phyloP scores from a whole-genome alignment of 345 rosid genomes.

The Laguncularia racemosa region DNA sequence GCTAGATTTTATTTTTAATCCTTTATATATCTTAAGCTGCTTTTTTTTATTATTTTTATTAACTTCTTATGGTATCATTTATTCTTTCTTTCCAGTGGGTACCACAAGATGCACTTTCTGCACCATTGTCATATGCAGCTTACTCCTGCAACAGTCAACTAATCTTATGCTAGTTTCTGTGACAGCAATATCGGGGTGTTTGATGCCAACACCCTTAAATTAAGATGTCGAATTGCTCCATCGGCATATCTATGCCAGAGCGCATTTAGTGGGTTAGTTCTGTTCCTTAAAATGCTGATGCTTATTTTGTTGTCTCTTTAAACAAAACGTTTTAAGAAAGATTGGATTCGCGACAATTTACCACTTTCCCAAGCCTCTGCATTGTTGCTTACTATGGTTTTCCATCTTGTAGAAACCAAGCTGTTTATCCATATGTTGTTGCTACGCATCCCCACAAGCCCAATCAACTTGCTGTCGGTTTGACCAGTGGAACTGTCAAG shows the following conservation, averaged over 20 bases:
- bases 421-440: slow-evolving; percentile 54
- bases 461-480: slow-evolving; percentile 69
- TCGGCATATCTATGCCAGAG: slow-evolving; percentile 50
- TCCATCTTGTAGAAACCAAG: slow-evolving; percentile 41
- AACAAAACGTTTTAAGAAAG: neutral
- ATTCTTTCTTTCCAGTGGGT: slow-evolving; percentile 51
- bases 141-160: slow-evolving; percentile 81
- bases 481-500: slow-evolving; percentile 61
- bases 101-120: slow-evolving; percentile 60
- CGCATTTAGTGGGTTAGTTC: slow-evolving; percentile 40
- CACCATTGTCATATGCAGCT: slow-evolving; percentile 64
- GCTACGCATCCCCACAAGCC: slow-evolving; percentile 73
- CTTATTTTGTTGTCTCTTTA: neutral
- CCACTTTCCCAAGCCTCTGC: too few species aligned
- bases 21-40: neutral
- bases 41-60: too few species aligned
- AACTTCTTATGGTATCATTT: neutral
- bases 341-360: neutral
- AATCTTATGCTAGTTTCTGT: slow-evolving; percentile 53
- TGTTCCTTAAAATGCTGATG: neutral
- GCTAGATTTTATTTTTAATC: neutral
- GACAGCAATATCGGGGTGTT: slow-evolving; percentile 77
- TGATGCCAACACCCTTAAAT: slow-evolving; percentile 57
- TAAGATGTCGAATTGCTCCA: slow-evolving; percentile 69
- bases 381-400: neutral